Percentiles rank a stretch among this genome's conserved stretches.
phyloP scores from a whole-genome alignment of 1,284 basidiomycete genomes.

The Tylopilus orsonianus region DNA sequence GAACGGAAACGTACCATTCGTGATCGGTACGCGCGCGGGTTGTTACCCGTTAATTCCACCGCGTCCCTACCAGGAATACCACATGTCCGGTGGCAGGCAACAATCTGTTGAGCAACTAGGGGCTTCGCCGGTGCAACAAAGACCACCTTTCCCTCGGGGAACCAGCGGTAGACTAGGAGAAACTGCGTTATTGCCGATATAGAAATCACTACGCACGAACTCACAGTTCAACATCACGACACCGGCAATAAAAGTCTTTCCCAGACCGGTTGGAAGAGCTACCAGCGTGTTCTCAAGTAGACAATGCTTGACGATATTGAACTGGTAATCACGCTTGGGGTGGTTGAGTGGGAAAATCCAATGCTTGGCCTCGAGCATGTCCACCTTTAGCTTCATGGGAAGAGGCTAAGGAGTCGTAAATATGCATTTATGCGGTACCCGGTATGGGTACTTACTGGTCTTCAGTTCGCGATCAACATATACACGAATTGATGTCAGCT shows the following conservation, averaged over 20 bases:
- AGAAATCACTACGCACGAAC: slow-evolving; percentile 23
- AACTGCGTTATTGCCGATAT: slow-evolving; percentile 4
- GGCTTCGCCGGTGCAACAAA: slow-evolving; percentile 97
- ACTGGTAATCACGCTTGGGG: slow-evolving; percentile 92
- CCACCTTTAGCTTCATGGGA: slow-evolving; percentile 75
- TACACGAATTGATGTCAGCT: slow-evolving; percentile 7
- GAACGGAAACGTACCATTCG: slow-evolving; percentile 52
- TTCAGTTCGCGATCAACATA: slow-evolving; percentile 14
- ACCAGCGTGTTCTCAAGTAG: slow-evolving; percentile 95
- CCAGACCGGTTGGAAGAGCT: slow-evolving; percentile 92
- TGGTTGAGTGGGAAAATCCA: slow-evolving; percentile 95
- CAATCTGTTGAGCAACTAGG: slow-evolving; percentile 92
- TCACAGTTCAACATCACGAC: slow-evolving; percentile 94
- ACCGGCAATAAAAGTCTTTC: slow-evolving; percentile 98
- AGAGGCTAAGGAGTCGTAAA: slow-evolving; percentile 48
- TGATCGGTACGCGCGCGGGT: slow-evolving; percentile 49
- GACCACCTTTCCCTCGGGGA: slow-evolving; percentile 89
- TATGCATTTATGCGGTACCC: slow-evolving; percentile 1
- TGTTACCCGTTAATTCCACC: slow-evolving; percentile 84
- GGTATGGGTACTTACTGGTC: slow-evolving; percentile 26
- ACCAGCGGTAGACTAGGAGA: slow-evolving; percentile 83
- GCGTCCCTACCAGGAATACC: slow-evolving; percentile 91
- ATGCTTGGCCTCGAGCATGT: slow-evolving; percentile 76
- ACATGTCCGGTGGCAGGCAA: slow-evolving; percentile 91
- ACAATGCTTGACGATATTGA: slow-evolving; percentile 86